Evolutionary conservation across 768 basidiomycete genomes (phyloP).

Genomic region (Kwoniella sp.): DNA sequence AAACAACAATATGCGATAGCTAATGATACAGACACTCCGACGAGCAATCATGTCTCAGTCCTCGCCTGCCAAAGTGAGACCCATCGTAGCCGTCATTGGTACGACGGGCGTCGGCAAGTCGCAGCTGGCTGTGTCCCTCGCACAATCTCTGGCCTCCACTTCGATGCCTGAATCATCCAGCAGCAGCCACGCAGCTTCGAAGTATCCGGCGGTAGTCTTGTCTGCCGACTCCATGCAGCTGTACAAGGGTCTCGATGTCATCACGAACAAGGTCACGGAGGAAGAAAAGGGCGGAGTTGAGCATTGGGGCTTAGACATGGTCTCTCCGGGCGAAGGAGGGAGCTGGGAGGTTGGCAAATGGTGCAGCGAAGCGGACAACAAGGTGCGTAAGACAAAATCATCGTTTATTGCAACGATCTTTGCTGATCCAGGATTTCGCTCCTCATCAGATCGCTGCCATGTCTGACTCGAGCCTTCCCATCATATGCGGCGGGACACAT

Average conservation of each 20-base stretch:
- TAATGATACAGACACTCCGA: conserved; percentile 2
- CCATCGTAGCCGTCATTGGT: conserved; percentile 79
- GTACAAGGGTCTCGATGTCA: conserved; percentile 83
- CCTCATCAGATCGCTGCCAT: conserved; percentile 38
- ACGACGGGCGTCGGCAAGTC: conserved; percentile 96
- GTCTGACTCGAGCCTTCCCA: conserved; percentile 66
- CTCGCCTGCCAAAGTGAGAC: conserved; percentile 9
- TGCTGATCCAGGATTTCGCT: background rate
- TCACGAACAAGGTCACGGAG: conserved; percentile 88
- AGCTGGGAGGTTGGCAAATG: conserved; percentile 62
- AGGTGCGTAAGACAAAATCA: conserved; percentile 62
- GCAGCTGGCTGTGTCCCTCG: conserved; percentile 84
- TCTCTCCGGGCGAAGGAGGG: conserved; percentile 72
- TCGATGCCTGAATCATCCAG: conserved; percentile 28
- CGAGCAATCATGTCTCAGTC: conserved; percentile 10
- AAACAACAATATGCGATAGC: background rate
- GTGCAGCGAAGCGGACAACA: conserved; percentile 75
- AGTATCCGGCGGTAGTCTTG: conserved; percentile 61
- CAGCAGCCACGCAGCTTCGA: too few species aligned
- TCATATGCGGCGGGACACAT: conserved; percentile 91
- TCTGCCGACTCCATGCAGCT: conserved; percentile 99
- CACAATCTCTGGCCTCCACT: conserved; percentile 67
- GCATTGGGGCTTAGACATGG: conserved; percentile 87
- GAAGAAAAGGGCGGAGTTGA: conserved; percentile 77
- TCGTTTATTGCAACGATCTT: too few species aligned